A percentile compares a stretch with the other conserved stretches of the same genome.
Conservation (phyloP, 768 basidiomycete species). For the Pleurotus cornucopiae region DNA sequence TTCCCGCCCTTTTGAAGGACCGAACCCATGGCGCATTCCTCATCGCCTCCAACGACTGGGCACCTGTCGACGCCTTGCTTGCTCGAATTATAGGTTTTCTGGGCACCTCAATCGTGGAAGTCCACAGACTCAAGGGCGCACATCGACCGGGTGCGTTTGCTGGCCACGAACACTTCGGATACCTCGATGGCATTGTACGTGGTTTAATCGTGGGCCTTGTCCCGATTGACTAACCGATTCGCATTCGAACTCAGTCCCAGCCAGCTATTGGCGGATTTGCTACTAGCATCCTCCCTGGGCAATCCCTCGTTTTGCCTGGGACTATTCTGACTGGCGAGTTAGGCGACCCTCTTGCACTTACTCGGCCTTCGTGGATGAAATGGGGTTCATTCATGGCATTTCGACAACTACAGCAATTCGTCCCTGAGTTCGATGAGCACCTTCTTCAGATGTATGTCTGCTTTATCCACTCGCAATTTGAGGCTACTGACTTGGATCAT, state of each 20-base stretch:
- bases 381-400: slow-evolving; percentile 30
- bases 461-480: neutral
- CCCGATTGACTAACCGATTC: neutral
- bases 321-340: slow-evolving; percentile 14
- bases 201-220: neutral
- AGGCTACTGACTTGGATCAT: no score
- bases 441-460: slow-evolving; percentile 2
- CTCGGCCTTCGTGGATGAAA: slow-evolving; percentile 18
- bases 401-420: slow-evolving; percentile 27
- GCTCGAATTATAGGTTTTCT: slow-evolving; percentile 7
- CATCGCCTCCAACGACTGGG: slow-evolving; percentile 13
- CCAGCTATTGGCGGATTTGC: slow-evolving; percentile 14
- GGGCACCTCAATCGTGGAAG: slow-evolving; percentile 10
- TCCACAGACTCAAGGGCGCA: slow-evolving; percentile 13
- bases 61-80: slow-evolving; percentile 7
- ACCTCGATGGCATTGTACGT: slow-evolving; percentile 15
- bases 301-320: slow-evolving; percentile 12
- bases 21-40: slow-evolving; percentile 17
- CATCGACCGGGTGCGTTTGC: slow-evolving; percentile 17
- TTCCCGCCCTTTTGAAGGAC: slow-evolving; percentile 9
- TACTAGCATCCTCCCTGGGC: slow-evolving; percentile 12
- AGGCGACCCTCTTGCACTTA: slow-evolving; percentile 17
- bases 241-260: neutral
- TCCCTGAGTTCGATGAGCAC: slow-evolving; percentile 26
- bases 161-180: slow-evolving; percentile 26